Evolutionary conservation across 1,284 basidiomycete species (phyloP), one percentile per base, ranked within the genome.

Genomic region (Boletus subluridellus): DNA sequence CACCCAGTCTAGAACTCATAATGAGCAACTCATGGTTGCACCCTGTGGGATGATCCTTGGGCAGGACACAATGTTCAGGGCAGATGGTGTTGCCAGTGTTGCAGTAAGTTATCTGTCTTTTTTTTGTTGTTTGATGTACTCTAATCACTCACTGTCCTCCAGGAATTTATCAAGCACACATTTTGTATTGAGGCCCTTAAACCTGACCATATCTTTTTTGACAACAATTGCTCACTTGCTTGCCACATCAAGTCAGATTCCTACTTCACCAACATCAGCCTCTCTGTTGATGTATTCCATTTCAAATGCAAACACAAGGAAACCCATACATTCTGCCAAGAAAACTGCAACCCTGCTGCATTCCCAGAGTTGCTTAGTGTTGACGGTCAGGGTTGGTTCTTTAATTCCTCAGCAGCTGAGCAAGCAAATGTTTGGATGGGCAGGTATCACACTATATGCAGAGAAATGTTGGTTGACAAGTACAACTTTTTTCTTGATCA

Each of bases 401-500:
- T 44, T 6, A 44, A 44, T 26, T 26, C 11, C 5, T 44, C 42
- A 3, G 11, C 8, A 6, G 42, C 42, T 1, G 26, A 45, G 12
- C 26, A 41, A 10, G 9, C 39, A 8, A 41, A 41, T n/a, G 37
- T 37, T 14, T 37, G 37, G 14, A 37, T 37, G 4, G 21, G 41
- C 1, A 6, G 41, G 9, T 42, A 42, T 42, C 41, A 42, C 3
- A 9, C 9, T 1, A 24, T 42, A 9, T 42, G 21, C 11, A 3
- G 41, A 12, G 68, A 74, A 44, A 74, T 75, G 68, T 3, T 46
- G 0, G 53, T 50, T 0, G 54, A 62, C 11, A 52, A 62, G 35
- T 72, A 69, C 10, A 52, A 69, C 35, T 73, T 72, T 44, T 78
- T 76, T 56, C 56, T 78, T 0, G 76, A 77, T 59, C 70, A 76